Conservation (phyloP, 2,329 filamentous ascomycete genomes). For the Allantophomopsis lycopodina region DNA sequence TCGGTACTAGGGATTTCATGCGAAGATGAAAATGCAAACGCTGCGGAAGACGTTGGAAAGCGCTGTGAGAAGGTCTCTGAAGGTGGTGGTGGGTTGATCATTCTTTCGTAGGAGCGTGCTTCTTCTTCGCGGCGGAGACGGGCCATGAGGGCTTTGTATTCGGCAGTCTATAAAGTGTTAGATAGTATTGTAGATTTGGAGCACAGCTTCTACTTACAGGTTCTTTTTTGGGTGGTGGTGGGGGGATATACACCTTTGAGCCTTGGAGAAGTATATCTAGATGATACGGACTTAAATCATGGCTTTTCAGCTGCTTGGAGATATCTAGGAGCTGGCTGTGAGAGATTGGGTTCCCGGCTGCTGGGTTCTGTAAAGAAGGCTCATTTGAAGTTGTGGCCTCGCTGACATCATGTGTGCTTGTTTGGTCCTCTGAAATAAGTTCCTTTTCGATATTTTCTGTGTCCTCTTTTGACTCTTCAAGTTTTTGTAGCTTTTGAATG, state of each 20-base stretch:
- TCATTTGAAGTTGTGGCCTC: slow-evolving; percentile 25
- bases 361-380: slow-evolving; percentile 19
- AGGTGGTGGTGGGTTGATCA: slow-evolving; percentile 48
- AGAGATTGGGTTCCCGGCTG: slow-evolving; percentile 53
- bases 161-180: slow-evolving; percentile 41
- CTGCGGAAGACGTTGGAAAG: slow-evolving; percentile 37
- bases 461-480: not conserved
- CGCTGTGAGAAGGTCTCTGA: slow-evolving; percentile 45
- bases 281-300: slow-evolving; percentile 23
- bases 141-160: slow-evolving; percentile 82
- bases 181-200: not conserved
- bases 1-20: slow-evolving; percentile 21
- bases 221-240: slow-evolving; percentile 66
- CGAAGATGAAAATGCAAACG: slow-evolving; percentile 38
- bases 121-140: slow-evolving; percentile 75
- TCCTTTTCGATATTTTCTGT: not conserved
- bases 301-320: slow-evolving; percentile 34
- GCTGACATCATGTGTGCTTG: slow-evolving; percentile 2
- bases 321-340: slow-evolving; percentile 55
- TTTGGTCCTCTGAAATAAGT: not conserved
- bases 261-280: slow-evolving; percentile 63
- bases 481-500: slow-evolving; percentile 25
- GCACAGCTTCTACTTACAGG: slow-evolving; percentile 37
- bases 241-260: slow-evolving; percentile 60
- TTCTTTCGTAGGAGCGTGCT: slow-evolving; percentile 65